Evolutionary conservation across 345 rosid species (phyloP).

Genomic region (Ceriops zippeliana): DNA sequence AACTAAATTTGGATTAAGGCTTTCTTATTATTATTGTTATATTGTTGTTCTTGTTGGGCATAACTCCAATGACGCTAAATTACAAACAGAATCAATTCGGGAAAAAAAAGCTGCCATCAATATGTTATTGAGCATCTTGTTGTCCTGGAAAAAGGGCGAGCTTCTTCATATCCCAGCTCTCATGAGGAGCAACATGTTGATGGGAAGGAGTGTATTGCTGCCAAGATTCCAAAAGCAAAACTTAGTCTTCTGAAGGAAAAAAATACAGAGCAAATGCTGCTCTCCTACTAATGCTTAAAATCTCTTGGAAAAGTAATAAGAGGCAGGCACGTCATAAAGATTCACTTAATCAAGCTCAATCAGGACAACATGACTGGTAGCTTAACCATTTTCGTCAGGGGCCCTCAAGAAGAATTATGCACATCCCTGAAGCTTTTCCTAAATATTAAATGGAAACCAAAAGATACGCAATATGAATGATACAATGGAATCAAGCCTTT

Average conservation of each 20-base stretch:
- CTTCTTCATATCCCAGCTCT: constrained; percentile 84
- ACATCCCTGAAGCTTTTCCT: neutral
- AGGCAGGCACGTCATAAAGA: neutral
- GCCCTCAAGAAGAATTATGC: neutral
- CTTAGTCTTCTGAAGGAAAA: neutral
- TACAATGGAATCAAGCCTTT: neutral
- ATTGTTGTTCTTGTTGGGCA: constrained; percentile 11
- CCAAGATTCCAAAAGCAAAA: constrained; percentile 10
- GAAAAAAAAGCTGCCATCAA: constrained; percentile 26
- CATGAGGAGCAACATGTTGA: constrained; percentile 71
- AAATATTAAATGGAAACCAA: neutral
- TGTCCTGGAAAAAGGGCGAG: constrained; percentile 55
- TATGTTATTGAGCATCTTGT: constrained; percentile 29
- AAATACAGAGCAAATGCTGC: neutral
- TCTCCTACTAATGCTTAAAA: neutral
- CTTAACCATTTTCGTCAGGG: neutral
- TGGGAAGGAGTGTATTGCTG: constrained; percentile 76
- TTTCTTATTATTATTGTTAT: too few relatives aligned
- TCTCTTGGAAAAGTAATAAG: too few relatives aligned
- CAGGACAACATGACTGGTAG: neutral
- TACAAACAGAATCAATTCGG: constrained; percentile 27
- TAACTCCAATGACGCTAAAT: constrained; percentile 25
- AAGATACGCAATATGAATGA: neutral
- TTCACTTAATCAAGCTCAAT: neutral
- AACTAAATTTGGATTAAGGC: too few relatives aligned